phyloP scores from a whole-genome alignment of 2,329 filamentous ascomycete species.

The Fusarium virguliforme region DNA sequence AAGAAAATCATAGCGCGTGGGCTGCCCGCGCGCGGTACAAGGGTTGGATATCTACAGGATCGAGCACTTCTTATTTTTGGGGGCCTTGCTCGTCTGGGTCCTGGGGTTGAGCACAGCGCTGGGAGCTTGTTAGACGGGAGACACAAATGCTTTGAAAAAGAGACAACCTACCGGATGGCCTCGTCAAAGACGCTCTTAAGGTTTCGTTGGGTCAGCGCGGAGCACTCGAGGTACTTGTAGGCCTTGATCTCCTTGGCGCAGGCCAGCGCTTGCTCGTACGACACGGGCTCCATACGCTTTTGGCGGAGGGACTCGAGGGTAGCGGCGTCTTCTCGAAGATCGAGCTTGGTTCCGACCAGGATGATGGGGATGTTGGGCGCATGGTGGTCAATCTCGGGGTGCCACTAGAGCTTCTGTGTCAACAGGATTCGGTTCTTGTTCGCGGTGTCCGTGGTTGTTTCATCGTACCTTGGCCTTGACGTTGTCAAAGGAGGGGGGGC shows the following conservation, averaged over 20 bases:
- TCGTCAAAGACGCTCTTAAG: constrained; percentile 99
- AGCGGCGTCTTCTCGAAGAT: constrained; percentile 89
- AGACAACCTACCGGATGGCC: constrained; percentile 85
- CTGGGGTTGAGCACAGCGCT: constrained; percentile 82
- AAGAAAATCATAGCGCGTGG: constrained; percentile 38
- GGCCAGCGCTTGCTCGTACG: constrained; percentile 90
- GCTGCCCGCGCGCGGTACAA: constrained; percentile 19
- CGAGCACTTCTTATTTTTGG: constrained; percentile 77
- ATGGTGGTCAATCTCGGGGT: constrained; percentile 97
- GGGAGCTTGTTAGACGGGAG: constrained; percentile 49
- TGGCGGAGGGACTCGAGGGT: constrained; percentile 87
- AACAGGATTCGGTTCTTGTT: constrained; percentile 27
- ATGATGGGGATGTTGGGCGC: constrained; percentile 97
- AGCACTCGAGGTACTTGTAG: constrained; percentile 98
- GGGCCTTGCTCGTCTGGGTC: constrained; percentile 66
- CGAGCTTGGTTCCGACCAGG: constrained; percentile 96
- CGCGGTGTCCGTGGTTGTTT: not conserved
- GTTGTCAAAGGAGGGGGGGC: constrained; percentile 98
- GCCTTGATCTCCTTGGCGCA: constrained; percentile 96
- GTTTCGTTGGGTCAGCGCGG: constrained; percentile 95
- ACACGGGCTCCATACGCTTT: constrained; percentile 97
- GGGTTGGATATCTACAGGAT: constrained; percentile 70
- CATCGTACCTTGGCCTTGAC: constrained; percentile 92
- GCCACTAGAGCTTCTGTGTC: constrained; percentile 76
- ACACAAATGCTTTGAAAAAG: not conserved